phyloP scores from a whole-genome alignment of 805 yeast genomes.

The Zygosaccharomyces kombuchaensis region DNA sequence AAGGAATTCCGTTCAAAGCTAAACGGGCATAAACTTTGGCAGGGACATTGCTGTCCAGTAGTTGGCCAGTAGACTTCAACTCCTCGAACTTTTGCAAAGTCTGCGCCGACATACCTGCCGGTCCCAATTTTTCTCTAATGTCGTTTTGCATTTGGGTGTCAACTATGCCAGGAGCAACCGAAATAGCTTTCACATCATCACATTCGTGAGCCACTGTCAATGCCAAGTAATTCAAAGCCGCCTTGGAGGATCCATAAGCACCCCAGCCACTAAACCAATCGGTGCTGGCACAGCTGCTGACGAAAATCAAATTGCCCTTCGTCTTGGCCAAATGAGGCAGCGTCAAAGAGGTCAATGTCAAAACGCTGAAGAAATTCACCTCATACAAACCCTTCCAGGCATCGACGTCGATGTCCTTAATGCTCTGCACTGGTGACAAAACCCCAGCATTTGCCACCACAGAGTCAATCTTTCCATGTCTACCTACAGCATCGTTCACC shows the following conservation, averaged over 20 bases:
- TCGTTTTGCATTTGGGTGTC: conserved; percentile 84
- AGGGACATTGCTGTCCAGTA: conserved; percentile 68
- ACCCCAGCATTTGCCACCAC: conserved; percentile 79
- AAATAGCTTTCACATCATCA: conserved; percentile 43
- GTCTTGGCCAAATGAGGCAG: conserved; percentile 53
- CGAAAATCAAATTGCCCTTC: conserved; percentile 67
- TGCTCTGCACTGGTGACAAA: conserved; percentile 68
- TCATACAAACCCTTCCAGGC: conserved; percentile 66
- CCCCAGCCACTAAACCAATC: conserved; percentile 57
- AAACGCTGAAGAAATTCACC: conserved; percentile 72
- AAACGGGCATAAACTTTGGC: conserved; percentile 65
- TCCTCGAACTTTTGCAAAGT: conserved; percentile 59
- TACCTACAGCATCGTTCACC: conserved; percentile 42
- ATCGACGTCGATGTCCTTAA: conserved; percentile 38
- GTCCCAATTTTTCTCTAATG: conserved; percentile 61
- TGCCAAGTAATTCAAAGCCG: conserved; percentile 80
- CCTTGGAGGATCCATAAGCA: conserved; percentile 88
- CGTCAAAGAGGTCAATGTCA: conserved; percentile 50
- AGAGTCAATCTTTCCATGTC: conserved; percentile 57
- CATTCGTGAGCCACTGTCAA: conserved; percentile 66
- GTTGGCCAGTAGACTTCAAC: conserved; percentile 51
- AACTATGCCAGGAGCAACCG: conserved; percentile 94
- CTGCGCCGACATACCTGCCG: conserved; percentile 55
- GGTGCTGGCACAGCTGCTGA: conserved; percentile 84
- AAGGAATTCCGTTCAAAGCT: conserved; percentile 55